Evolutionary conservation across 208 protist genomes (phyloP), one percentile per base, ranked within the genome.

Genomic region (Vickermania spadyakhi): DNA sequence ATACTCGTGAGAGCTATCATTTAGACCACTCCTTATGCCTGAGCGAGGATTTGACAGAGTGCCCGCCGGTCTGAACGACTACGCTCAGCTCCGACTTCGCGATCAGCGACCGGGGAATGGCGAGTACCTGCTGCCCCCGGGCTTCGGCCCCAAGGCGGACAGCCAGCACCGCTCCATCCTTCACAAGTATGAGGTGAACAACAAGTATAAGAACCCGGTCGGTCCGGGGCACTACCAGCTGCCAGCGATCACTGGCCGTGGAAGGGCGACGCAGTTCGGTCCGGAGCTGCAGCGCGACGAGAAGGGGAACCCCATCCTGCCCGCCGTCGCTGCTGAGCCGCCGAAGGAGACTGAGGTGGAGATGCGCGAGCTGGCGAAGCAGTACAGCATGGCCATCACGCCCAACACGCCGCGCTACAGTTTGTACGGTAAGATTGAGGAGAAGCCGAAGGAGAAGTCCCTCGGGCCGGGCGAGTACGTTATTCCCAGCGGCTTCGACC

Each of bases 161-260:
- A 75, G 64, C 21, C 75, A 53, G 22, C 66, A 81, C 61, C 67
- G 66, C 0, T 79, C 68, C 14, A 88, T 88, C 28, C 62, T 84
- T 5, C 60, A 63, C 18, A 78, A 84, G 49, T 68, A 72, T 42
- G 64, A 56, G 42, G 55, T 60, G 42, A 56, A 41, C 21, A 36
- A 28, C 7, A 26, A 41, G 22, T 14, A 27, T n/a, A 30, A 25
- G 50, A 28, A 36, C 11, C 59, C 67, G 7, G 72, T 70, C 21
- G 86, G 86, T 0, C 80, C 86, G 22, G 75, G 86, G 1, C 66
- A 78, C 56, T 90, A 93, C 55, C 54, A 62, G 28, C 74, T 93
- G 22, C 75, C 77, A 26, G 68, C 64, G 31, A 79, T 73, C 28
- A 77, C 89, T 50, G 85, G 85, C 45, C 64, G 72, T 13, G 74